Base-by-base conservation (phyloP, 805 yeast species). In the Barnettozyma populi region DNA sequence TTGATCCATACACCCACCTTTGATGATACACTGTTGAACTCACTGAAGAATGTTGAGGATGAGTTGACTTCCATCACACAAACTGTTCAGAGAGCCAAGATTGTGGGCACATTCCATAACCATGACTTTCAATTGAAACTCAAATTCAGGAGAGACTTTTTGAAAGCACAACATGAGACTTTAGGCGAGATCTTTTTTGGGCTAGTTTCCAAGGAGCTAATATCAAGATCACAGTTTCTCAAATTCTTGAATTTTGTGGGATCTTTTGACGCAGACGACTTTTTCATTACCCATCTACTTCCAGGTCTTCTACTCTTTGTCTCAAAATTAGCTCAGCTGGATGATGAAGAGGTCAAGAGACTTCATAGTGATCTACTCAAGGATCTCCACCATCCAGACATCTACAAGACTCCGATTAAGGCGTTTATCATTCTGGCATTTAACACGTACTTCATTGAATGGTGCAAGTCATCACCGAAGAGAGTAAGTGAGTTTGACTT, bases 141-240 rank as follows among this genome's bases (percentile, higher is more conserved):
- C 32, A 72, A 71, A 34, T 82, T 76, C 56, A 76, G 85, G 58
- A 78, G 89, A 52, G 79, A 77, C 47, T 80, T 79, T 52, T 69
- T 87, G 25, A 74, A 79, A 45, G 71, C 70, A 43, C 82, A 83
- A 56, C 94, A 90, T 62, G 95, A 88, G 57, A 60, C 74, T 2
- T 65, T 90, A 46, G 83, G 90, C 39, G 86, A 82, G 61, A 70
- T 87, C 1, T 67, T 84, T 7, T 78, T 63, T 55, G 82, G 84
- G 2, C 62, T 78, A 39, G 68, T 75, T 7, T 67, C 69, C 2
- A 68, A 68, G 35, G 68, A 70, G 36, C 50, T 60, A 23, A 55
- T 67, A 2, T 53, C 63, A 35, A 66, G 64, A 7, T 61, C 66
- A 0, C 63, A 71, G 5, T 74, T 74, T 55, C 54, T 58, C 16